These are phyloP conservation scores for Daldinia bambusicola DNA, from an alignment of 495 filamentous ascomycete species.

Conservation along the genomic window DNA sequence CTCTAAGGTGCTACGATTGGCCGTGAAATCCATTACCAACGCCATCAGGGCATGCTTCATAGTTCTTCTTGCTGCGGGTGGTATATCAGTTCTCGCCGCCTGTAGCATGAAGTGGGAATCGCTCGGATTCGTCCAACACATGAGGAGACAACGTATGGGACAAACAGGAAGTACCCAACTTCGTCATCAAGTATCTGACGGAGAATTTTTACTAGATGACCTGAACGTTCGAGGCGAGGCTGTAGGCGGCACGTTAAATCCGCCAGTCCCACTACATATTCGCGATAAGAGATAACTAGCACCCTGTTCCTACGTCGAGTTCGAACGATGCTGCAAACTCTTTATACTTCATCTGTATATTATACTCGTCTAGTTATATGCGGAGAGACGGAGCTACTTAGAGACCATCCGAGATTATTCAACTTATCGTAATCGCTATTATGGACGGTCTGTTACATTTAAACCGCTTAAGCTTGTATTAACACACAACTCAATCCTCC, in stretches of 20 bases:
- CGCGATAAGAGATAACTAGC: slow-evolving; percentile 2
- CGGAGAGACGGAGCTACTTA: neutral
- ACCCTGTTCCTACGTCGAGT: neutral
- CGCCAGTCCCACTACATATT: neutral
- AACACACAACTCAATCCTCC: neutral
- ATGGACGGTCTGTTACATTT: neutral
- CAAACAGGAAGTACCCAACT: neutral
- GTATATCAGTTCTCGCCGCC: slow-evolving; percentile 17
- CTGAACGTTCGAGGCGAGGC: neutral
- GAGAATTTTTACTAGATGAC: slow-evolving; percentile 9
- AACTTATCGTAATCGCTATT: neutral
- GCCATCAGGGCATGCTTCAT: slow-evolving; percentile 17
- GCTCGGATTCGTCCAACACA: slow-evolving; percentile 15
- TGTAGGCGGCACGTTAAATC: neutral
- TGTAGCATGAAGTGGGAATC: slow-evolving; percentile 31
- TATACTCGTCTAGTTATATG: neutral
- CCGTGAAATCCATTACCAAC: slow-evolving; percentile 14
- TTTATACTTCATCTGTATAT: too few relatives aligned
- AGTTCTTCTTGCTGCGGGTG: slow-evolving; percentile 14
- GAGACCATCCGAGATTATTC: neutral
- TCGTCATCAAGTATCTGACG: slow-evolving; percentile 3
- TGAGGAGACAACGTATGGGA: neutral
- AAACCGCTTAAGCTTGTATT: neutral
- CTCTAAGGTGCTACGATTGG: slow-evolving; percentile 10
- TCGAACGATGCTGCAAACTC: neutral